These are phyloP conservation scores for Eucalyptus polyanthemos DNA, from an alignment of 345 rosid genomes.

Conservation along the genomic window DNA sequence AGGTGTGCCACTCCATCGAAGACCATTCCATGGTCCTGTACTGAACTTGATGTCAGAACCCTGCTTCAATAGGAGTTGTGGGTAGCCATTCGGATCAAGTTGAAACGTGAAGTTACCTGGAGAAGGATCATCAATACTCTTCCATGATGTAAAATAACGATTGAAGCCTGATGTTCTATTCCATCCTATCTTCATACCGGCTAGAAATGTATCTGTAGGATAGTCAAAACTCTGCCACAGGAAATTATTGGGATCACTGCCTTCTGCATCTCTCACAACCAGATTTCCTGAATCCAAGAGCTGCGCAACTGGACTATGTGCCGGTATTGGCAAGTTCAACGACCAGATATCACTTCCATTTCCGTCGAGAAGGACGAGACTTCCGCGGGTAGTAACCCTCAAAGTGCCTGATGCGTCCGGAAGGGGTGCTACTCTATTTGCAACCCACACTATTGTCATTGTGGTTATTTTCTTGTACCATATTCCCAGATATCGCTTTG, in stretches of 20 bases:
- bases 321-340: neutral
- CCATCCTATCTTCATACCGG: constrained; percentile 43
- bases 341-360: neutral
- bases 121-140: constrained; percentile 24
- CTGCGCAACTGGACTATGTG: constrained; percentile 5
- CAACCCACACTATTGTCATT: constrained; percentile 5
- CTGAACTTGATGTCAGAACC: neutral
- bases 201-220: constrained; percentile 22
- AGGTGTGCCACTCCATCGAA: constrained; percentile 21
- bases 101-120: constrained; percentile 7
- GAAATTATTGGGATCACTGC: neutral
- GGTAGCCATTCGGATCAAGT: constrained; percentile 19
- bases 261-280: constrained; percentile 7
- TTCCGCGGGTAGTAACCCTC: neutral
- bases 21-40: constrained; percentile 39
- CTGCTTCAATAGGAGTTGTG: constrained; percentile 13
- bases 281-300: constrained; percentile 40
- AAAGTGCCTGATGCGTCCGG: neutral
- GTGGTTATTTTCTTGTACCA: constrained; percentile 9
- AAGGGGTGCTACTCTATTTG: neutral
- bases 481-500: constrained; percentile 8
- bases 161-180: constrained; percentile 12
- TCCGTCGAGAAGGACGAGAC: neutral
- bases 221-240: constrained; percentile 59
- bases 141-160: constrained; percentile 28